These are phyloP conservation scores for Golubevia sp. DNA, from an alignment of 1,284 basidiomycete species.

Conservation along the genomic window DNA sequence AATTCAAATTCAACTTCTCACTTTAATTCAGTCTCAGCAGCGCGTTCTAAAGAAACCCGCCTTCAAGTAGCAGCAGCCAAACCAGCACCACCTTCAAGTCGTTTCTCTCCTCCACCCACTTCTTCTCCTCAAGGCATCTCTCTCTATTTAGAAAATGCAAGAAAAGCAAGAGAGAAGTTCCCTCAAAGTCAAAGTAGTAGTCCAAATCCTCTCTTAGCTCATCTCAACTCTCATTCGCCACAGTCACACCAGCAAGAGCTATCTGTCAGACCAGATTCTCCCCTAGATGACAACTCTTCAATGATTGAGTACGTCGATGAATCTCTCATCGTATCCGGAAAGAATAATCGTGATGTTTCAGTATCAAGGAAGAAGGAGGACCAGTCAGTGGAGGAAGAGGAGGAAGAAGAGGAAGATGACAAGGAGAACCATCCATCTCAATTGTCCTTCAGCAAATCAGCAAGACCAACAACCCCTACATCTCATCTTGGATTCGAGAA, in stretches of 20 bases:
- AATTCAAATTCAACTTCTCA: neutral
- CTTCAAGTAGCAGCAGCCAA: neutral
- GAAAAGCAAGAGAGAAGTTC: neutral
- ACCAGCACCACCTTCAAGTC: no score
- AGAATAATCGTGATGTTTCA: no score
- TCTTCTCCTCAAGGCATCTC: neutral
- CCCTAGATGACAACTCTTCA: neutral
- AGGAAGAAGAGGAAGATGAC: neutral
- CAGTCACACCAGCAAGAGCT: neutral
- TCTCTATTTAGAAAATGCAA: neutral
- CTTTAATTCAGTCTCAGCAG: no score
- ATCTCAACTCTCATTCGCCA: neutral
- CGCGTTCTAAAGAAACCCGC: neutral
- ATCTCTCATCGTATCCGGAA: neutral
- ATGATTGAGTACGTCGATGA: neutral
- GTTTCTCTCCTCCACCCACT: neutral
- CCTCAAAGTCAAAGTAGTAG: neutral
- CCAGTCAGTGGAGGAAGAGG: neutral
- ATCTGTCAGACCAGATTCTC: neutral
- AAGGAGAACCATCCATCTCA: neutral
- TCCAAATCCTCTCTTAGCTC: neutral
- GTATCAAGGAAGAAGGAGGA: neutral
- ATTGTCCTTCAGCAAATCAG: no score
- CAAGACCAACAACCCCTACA: neutral
- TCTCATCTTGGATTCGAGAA: neutral